A percentile compares a stretch with the other conserved stretches of the same genome.
These are phyloP conservation scores for Flaveria bidentis DNA, from an alignment of 129 eudicot species.

Conservation along the genomic window DNA sequence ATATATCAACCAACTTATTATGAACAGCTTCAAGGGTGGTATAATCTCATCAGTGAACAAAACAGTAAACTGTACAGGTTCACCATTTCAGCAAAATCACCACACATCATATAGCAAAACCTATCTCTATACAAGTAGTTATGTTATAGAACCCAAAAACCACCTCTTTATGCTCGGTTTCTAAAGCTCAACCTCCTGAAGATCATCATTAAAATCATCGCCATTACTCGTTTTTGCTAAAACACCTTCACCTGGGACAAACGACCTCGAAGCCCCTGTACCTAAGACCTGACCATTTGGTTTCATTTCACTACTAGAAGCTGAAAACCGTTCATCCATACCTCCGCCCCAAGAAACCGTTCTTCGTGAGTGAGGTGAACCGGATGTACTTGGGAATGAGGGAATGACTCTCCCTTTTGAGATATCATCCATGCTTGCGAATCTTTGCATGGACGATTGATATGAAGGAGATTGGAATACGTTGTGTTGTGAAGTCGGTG, in stretches of 20 bases:
- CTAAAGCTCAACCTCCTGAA: slow-evolving; percentile 84
- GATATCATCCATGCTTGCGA: slow-evolving; percentile 69
- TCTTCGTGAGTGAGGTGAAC: slow-evolving; percentile 64
- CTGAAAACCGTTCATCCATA: slow-evolving; percentile 38
- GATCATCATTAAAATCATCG: slow-evolving; percentile 63
- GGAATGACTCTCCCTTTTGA: slow-evolving; percentile 40
- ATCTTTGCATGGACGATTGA: slow-evolving; percentile 63
- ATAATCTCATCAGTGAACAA: slow-evolving; percentile 4
- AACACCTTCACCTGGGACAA: slow-evolving; percentile 19
- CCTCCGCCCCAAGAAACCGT: slow-evolving; percentile 92
- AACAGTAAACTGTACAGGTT: slow-evolving; percentile 47
- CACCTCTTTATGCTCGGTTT: background rate
- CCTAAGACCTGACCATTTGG: slow-evolving; percentile 24
- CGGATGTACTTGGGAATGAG: slow-evolving; percentile 26
- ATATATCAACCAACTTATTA: slow-evolving; percentile 1
- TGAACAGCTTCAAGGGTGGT: slow-evolving; percentile 1
- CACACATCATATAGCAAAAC: slow-evolving; percentile 31
- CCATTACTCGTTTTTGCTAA: slow-evolving; percentile 37
- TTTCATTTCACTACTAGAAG: slow-evolving; percentile 40
- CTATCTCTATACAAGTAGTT: slow-evolving; percentile 37
- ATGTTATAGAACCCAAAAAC: slow-evolving; percentile 16
- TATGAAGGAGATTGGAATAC: slow-evolving; percentile 47
- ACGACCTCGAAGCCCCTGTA: too few species aligned
- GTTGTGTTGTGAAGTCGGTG: slow-evolving; percentile 36
- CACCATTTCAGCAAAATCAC: slow-evolving; percentile 25